Evolutionary conservation across 2,329 filamentous ascomycete genomes (phyloP).

Genomic region (Blumeria hordei): DNA sequence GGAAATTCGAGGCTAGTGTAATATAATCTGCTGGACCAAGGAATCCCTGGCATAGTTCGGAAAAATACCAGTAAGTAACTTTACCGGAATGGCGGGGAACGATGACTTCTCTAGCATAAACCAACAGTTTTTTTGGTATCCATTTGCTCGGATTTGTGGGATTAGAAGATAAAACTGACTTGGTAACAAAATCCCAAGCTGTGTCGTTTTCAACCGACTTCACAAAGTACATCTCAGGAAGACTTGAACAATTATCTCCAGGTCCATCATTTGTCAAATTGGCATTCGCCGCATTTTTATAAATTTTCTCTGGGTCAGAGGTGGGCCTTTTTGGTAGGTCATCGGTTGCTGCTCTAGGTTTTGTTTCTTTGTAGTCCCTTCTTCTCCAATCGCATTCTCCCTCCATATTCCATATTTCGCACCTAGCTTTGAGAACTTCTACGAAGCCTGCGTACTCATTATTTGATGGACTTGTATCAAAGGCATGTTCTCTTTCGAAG

Average conservation of each 20-base stretch:
- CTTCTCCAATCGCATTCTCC: slow-evolving; percentile 47
- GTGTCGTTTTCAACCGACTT: slow-evolving; percentile 5
- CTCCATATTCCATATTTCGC: slow-evolving; percentile 70
- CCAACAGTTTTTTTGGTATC: slow-evolving; percentile 20
- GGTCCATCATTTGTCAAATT: slow-evolving; percentile 3
- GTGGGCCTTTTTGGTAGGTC: neutral
- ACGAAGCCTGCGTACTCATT: slow-evolving; percentile 58
- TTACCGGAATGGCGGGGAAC: slow-evolving; percentile 34
- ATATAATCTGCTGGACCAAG: slow-evolving; percentile 69
- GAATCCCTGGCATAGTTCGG: slow-evolving; percentile 34
- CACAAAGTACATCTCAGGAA: slow-evolving; percentile 12
- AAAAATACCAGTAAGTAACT: slow-evolving; percentile 40
- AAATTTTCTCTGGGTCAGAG: neutral
- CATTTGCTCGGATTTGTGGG: slow-evolving; percentile 17
- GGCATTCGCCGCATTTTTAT: neutral
- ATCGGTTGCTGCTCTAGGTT: slow-evolving; percentile 5
- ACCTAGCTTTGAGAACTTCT: slow-evolving; percentile 51
- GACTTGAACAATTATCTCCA: neutral
- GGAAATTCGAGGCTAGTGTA: slow-evolving; percentile 53
- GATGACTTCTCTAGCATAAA: slow-evolving; percentile 39
- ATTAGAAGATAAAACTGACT: slow-evolving; percentile 6
- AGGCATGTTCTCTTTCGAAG: slow-evolving; percentile 15
- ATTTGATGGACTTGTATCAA: slow-evolving; percentile 24
- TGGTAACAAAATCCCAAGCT: slow-evolving; percentile 10
- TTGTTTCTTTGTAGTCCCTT: slow-evolving; percentile 21